These are phyloP conservation scores for Codiaeum variegatum DNA, from an alignment of 441 rosid species.

Conservation along the genomic window DNA sequence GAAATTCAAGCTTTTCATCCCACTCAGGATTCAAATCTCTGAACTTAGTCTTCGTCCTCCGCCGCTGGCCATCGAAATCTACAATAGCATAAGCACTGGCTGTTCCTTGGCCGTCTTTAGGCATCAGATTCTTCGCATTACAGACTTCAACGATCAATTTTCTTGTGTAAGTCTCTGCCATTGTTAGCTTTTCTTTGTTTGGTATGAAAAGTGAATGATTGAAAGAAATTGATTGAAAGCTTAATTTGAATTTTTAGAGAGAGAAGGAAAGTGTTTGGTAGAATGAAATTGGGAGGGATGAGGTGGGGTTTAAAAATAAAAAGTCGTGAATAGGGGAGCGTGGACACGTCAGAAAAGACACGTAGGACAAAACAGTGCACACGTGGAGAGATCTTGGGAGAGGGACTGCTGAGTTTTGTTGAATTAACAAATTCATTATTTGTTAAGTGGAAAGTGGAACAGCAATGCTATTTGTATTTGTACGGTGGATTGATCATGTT, in stretches of 20 bases:
- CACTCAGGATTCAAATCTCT: slow-evolving; percentile 84
- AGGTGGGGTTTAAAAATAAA: slow-evolving; percentile 21
- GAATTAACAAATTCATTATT: no score
- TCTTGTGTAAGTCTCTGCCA: slow-evolving; percentile 52
- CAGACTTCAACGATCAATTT: slow-evolving; percentile 70
- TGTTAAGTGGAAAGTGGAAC: slow-evolving; percentile 4
- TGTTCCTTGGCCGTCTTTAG: slow-evolving; percentile 82
- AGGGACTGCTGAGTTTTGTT: slow-evolving; percentile 19
- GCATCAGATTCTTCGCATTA: slow-evolving; percentile 74
- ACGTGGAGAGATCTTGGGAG: slow-evolving; percentile 34
- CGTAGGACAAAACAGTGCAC: slow-evolving; percentile 13
- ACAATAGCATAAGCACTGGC: slow-evolving; percentile 76
- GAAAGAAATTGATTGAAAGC: no score
- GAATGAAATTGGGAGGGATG: slow-evolving; percentile 3
- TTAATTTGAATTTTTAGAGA: not conserved
- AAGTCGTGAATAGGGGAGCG: slow-evolving; percentile 28
- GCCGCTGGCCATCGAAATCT: slow-evolving; percentile 72
- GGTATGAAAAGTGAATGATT: no score
- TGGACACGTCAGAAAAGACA: slow-evolving; percentile 29
- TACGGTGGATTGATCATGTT: not conserved
- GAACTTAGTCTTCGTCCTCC: slow-evolving; percentile 70
- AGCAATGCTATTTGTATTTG: not conserved
- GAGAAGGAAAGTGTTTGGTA: not conserved
- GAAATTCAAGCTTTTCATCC: slow-evolving; percentile 78
- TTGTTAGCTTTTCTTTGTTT: slow-evolving; percentile 14